Evolutionary conservation across 352 stramenopile genomes (phyloP), one percentile per base, ranked within the genome.

Genomic region (Peronospora destructor): DNA sequence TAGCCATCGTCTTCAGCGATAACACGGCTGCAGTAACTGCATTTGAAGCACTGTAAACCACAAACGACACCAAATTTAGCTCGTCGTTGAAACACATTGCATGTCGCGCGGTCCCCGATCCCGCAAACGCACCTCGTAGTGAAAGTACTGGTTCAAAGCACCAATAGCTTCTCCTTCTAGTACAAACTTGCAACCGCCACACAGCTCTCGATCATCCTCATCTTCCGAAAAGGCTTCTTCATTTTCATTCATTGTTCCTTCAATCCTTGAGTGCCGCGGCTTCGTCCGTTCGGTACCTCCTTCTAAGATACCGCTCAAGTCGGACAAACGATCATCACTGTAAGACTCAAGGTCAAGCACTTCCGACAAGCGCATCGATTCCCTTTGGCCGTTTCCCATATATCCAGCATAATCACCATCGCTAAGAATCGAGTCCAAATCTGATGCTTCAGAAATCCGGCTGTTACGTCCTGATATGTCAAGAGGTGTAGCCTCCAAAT

Each of bases 1-100:
- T 91, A 91, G 11, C 80, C 80, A 46, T 87, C 73, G 37, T 87
- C 78, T 65, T 87, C 80, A 0, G 75, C 66, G 19, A 91, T 91
- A 21, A 84, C 61, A 23, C 70, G 65, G 32, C 50, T 71, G 44
- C 80, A 91, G 51, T 91, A 68, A 41, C 66, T 83, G 56, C 80
- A 91, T 57, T 91, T 88, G 59, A 91, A 91, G 55, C 80, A 91
- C 68, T 86, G 36, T 34, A 14, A 33, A 21, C 6, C 33, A 60
- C 30, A 55, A 56, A 23, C 11, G 21, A 29, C 6, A 39, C 17
- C 40, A 14, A 11, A 19, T 39, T 50, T 47, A 45, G 35, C 16
- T 49, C 26, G 23, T 28, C n/a, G 16, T 34, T 46, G 11, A n/a
- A 13, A 32, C 13, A 34, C 19, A 28, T 36, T 13, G 8, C 26